phyloP scores from a whole-genome alignment of 495 filamentous ascomycete genomes.

The Penicillium manginii region DNA sequence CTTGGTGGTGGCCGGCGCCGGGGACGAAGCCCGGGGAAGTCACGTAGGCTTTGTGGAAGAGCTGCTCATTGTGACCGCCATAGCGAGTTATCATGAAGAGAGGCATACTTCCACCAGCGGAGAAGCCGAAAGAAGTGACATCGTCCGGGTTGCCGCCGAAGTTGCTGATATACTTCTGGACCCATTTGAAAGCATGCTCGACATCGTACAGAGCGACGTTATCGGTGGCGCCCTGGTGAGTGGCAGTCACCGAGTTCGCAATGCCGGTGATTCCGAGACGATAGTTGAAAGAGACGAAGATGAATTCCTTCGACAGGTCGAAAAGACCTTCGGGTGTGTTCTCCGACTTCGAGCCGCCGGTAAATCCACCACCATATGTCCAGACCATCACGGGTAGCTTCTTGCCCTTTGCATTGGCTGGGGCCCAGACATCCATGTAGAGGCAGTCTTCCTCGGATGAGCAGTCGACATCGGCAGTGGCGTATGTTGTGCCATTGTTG shows the following conservation, averaged over 20 bases:
- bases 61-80: conserved; percentile 36
- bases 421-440: conserved; percentile 46
- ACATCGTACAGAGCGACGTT: conserved; percentile 58
- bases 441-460: conserved; percentile 44
- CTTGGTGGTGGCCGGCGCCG: conserved; percentile 35
- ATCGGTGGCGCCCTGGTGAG: conserved; percentile 38
- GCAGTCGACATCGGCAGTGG: conserved; percentile 36
- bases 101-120: conserved; percentile 45
- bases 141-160: conserved; percentile 49
- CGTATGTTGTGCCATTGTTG: conserved; percentile 28
- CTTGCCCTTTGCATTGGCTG: conserved; percentile 27
- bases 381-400: conserved; percentile 44
- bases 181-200: conserved; percentile 44
- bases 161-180: conserved; percentile 40
- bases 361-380: conserved; percentile 49
- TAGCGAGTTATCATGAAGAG: conserved; percentile 44
- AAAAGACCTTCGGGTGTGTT: conserved; percentile 29
- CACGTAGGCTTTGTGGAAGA: conserved; percentile 38
- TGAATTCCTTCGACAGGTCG: conserved; percentile 41
- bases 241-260: conserved; percentile 47
- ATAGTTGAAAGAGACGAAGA: conserved; percentile 53
- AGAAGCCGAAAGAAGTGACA: conserved; percentile 50
- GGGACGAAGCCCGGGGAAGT: conserved; percentile 42
- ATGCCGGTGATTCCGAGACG: conserved; percentile 59
- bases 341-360: conserved; percentile 35